Base-by-base conservation (phyloP, 2,329 filamentous ascomycete species). In the Fusarium sp. region DNA sequence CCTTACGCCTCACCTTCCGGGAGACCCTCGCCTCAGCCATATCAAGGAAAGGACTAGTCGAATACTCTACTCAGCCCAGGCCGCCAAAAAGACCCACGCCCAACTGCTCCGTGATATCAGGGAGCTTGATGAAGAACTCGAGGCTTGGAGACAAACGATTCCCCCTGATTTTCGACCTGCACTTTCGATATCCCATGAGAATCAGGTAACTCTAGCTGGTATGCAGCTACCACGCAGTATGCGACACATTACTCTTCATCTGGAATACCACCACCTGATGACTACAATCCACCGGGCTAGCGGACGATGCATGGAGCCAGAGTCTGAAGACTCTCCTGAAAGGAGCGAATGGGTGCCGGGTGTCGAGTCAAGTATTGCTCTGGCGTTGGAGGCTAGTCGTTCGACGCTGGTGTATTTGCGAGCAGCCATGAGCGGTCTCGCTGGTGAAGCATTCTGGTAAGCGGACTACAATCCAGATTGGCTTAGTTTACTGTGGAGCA, bases 191-290 rank as follows among this genome's bases (percentile, higher is more conserved):
- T 57, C 59, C 2, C 26, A 64, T 2, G 69, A 69, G 7, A 65
- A 67, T 8, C 60, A 59, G 17, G 77, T 78, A 1, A 70, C 79
- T 9, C 73, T 78, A 6, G 28, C 38, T 58, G 58, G 74, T 4
- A 67, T 74, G 15, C 69, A 57, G 8, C 44, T 67, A 7, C 76
- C 79, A n/a, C 74, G 79, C 17, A 82, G 76, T 50, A 85, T 87
- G 80, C 79, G 83, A 7, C 76, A 79, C 4, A 81, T 87, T 15
- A 78, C 84, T 45, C 70, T 87, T 4, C 82, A 85, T 17, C 74
- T 89, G 6, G 85, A 88, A 50, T 89, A 89, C 52, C 83, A 88
- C 62, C 80, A 87, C 56, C 80, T 87, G 42, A 80, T 88, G 74
- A 83, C 83, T 2, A 82, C 83, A 8, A 88, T 89, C 19, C 87